Percentiles rank a stretch among this genome's conserved stretches.
phyloP scores from a whole-genome alignment of 768 basidiomycete species.

The Strobilomyces echinocephalus region DNA sequence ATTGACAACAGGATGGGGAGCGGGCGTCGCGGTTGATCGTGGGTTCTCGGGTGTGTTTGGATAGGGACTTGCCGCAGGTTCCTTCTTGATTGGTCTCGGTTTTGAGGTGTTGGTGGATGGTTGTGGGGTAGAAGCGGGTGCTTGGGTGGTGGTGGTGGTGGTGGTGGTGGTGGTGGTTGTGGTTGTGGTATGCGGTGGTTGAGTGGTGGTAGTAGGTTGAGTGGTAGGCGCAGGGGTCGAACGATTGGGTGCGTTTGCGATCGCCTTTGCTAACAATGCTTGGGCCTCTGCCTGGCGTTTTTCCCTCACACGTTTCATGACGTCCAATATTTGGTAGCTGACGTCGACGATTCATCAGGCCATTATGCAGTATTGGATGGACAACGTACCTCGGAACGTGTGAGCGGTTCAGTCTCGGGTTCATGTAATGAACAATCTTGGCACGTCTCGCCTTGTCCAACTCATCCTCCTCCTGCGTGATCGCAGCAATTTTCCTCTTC shows the following conservation, averaged over 20 bases:
- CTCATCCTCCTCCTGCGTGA: constrained; percentile 74
- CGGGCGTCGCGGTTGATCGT: constrained; percentile 29
- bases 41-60: constrained; percentile 28
- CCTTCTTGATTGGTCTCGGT: constrained; percentile 27
- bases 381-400: constrained; percentile 44
- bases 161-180: constrained; percentile 30
- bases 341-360: constrained; percentile 1
- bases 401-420: constrained; percentile 48
- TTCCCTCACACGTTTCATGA: constrained; percentile 33
- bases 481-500: constrained; percentile 68
- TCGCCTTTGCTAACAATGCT: constrained; percentile 20
- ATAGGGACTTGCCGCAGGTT: constrained; percentile 23
- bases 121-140: constrained; percentile 30
- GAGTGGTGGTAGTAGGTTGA: constrained; percentile 33
- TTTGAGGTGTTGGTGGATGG: constrained; percentile 21
- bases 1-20: constrained; percentile 30
- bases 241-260: constrained; percentile 29
- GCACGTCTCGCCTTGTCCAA: constrained; percentile 64
- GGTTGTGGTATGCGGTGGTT: constrained; percentile 32
- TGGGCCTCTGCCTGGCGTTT: constrained; percentile 24
- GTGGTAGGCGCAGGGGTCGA: constrained; percentile 27
- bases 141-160: constrained; percentile 22
- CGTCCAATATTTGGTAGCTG: constrained; percentile 60
- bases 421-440: constrained; percentile 79
- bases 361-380: not conserved